Conservation (phyloP, 371 early-diverging fungal genomes). For the Mortierella sp. region DNA sequence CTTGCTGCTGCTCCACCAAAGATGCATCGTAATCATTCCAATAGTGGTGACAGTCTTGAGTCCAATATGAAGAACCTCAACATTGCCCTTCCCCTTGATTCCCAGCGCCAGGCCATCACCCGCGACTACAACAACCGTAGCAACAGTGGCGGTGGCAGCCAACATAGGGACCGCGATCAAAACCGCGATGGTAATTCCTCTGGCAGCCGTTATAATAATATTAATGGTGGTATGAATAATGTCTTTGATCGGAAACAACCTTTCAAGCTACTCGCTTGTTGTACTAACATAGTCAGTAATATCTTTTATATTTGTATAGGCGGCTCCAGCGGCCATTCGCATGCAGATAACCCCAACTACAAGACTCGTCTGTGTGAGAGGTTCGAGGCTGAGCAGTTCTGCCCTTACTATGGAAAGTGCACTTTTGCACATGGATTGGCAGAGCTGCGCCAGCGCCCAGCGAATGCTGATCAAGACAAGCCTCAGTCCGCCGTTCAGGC, state of each 20-base stretch:
- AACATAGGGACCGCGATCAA: constrained; percentile 43
- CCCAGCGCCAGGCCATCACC: constrained; percentile 59
- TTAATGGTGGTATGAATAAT: constrained; percentile 18
- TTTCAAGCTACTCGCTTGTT: constrained; percentile 8
- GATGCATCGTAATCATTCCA: constrained; percentile 49
- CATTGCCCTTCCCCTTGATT: constrained; percentile 59
- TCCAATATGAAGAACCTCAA: constrained; percentile 61
- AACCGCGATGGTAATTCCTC: constrained; percentile 36
- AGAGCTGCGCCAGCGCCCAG: constrained; percentile 80
- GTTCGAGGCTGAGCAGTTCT: constrained; percentile 82
- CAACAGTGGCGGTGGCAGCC: constrained; percentile 16
- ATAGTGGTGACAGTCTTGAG: constrained; percentile 56
- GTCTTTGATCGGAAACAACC: not conserved
- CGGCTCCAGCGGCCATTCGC: constrained; percentile 35
- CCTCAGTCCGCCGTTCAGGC: constrained; percentile 48
- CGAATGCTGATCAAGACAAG: constrained; percentile 50
- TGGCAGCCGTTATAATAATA: constrained; percentile 34
- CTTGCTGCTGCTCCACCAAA: constrained; percentile 57
- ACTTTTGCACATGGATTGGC: constrained; percentile 89
- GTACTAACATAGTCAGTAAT: constrained; percentile 32
- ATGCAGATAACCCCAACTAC: constrained; percentile 80
- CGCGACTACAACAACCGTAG: constrained; percentile 53
- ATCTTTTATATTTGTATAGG: not conserved
- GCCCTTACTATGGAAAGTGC: constrained; percentile 85
- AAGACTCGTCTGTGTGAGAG: constrained; percentile 90